A percentile compares a stretch with the other conserved stretches of the same genome.
phyloP scores from a whole-genome alignment of 768 basidiomycete species.

The Mrakia hoshinonis region DNA sequence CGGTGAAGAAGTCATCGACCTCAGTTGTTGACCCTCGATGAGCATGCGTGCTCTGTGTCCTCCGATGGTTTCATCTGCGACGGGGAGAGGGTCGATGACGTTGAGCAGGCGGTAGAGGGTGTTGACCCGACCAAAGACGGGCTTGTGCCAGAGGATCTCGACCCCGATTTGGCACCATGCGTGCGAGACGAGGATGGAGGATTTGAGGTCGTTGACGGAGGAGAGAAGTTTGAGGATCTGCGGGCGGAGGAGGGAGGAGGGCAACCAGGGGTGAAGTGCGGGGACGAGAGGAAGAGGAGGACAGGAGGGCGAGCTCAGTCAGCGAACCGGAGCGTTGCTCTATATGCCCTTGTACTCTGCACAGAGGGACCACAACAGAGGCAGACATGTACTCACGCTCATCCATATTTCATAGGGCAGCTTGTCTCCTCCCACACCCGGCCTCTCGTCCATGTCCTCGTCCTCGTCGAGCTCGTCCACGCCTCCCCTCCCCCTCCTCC shows the following conservation, averaged over 20 bases:
- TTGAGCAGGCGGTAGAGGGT: constrained; percentile 71
- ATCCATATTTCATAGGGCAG: constrained; percentile 26
- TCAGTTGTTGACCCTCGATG: background rate
- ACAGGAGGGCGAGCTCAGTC: background rate
- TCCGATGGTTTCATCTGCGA: constrained; percentile 12
- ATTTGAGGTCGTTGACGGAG: constrained; percentile 61
- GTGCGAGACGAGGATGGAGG: constrained; percentile 69
- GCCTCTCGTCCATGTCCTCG: background rate
- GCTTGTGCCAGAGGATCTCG: constrained; percentile 89
- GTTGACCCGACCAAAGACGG: constrained; percentile 58
- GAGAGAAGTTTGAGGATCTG: constrained; percentile 68
- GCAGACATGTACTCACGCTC: background rate
- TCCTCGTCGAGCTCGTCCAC: background rate
- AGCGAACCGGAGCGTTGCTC: background rate
- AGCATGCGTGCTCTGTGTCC: constrained; percentile 10
- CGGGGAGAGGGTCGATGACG: constrained; percentile 45
- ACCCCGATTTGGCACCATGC: constrained; percentile 94
- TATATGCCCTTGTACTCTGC: background rate
- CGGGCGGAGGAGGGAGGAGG: background rate
- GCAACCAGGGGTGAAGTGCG: background rate
- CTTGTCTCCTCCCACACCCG: constrained; percentile 9
- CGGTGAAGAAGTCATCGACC: background rate
- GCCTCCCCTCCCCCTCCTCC: background rate
- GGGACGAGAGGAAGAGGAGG: background rate
- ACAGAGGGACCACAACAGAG: background rate